Evolutionary conservation across 306 rosid genomes (phyloP), one percentile per base, ranked within the genome.

Genomic region (Ormosia emarginata): DNA sequence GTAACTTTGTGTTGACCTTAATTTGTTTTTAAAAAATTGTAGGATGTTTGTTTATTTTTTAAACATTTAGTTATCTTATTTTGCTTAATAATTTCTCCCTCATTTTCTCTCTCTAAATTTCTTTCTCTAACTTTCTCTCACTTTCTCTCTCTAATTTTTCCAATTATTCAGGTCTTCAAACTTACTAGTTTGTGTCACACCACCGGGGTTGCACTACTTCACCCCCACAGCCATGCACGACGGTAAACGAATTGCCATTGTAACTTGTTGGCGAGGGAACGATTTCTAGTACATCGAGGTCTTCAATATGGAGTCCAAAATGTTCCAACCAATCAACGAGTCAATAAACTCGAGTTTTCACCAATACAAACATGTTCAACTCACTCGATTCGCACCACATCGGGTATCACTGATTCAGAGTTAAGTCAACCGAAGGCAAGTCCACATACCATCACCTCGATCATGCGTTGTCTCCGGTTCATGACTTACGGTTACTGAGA

Each of bases 331-430:
- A 1, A 40, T 92, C 3, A 92, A 97, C 1, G 85, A 84, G 34
- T 2, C 15, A 0, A 10, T 90, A 66, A 92, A 90, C 70, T 92
- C 97, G 14, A 66, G 77, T 0, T 59, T 90, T 63, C 97, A 94
- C 82, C 97, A 94, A 71, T 94, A 94, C 68, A 94, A 86, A 24
- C 67, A 97, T 97, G 9, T 93, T 94, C 61, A 89, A 91, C 0
- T 93, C 97, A 0, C 71, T 83, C 2, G 87, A 92, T 74, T 91
- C 94, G 24, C 46, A 71, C 2, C 73, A 71, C 30, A 43, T 94
- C 12, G 98, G 94, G 29, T 94, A 92, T 87, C 97, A 94, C 87
- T 90, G 97, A 0, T 92, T 92, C 82, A 83, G 97, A 2, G 97
- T 94, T 13, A 91, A 85, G 83, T 82, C 86, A 3, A 5, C 47